Evolutionary conservation across 306 rosid genomes (phyloP), one percentile per base, ranked within the genome.

Genomic region (Vachellia collinsii): DNA sequence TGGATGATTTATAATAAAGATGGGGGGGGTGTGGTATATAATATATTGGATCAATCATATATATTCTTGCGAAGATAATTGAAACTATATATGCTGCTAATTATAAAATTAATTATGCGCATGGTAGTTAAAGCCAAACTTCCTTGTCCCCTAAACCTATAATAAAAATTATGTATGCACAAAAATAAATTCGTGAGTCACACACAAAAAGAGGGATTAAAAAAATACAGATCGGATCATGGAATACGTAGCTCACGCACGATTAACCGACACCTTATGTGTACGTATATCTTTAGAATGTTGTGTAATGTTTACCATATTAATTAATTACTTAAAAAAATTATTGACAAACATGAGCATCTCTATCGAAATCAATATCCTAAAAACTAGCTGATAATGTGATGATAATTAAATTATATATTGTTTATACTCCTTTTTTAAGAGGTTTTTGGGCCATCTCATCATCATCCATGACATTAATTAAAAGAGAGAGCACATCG

Each of bases 381-480:
- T 53, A 77, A 70, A 46, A 79, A 20, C 13, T 20, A 56, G 5
- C n/a, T 53, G 19, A n/a, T 38, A 72, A 37, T 46, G 61, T 56
- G 48, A 61, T 63, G 64, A 51, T 51, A 51, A 19, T 42, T 41
- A 74, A 74, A 80, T 56, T 9, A 75, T 16, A 75, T 84, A 37
- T 61, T 70, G 62, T 70, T 77, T 70, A 79, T 76, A 71, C 79
- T 75, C n/a, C 12, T 41, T n/a, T 68, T 8, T 39, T n/a, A 51
- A n/a, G 72, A 71, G 81, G 82, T 74, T 62, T 65, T 74, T 84
- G 81, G 54, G 29, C 17, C 59, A 8, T 54, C 38, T 29, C 2
- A 82, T 80, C 72, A 82, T 83, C 91, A 86, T 84, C 78, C 83
- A 86, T 79, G 86, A 29, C 34, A 29, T 29, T 29, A 29, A 29